These are phyloP conservation scores for Rhynchospora breviuscula DNA, from an alignment of 176 grass and related monocot species.

Conservation along the genomic window DNA sequence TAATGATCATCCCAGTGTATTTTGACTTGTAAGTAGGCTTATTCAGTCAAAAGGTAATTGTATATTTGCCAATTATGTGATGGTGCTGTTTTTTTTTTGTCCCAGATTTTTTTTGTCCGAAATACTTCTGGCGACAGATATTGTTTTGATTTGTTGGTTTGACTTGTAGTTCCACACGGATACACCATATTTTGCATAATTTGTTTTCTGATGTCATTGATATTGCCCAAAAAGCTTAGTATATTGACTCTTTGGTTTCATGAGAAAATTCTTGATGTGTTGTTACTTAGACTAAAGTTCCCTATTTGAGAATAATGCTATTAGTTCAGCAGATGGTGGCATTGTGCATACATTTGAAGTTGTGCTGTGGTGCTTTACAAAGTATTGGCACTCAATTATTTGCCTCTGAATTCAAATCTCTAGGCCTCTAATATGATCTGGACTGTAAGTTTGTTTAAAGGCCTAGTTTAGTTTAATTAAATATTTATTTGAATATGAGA, in stretches of 20 bases:
- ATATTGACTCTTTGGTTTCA: neutral
- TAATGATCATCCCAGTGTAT: too few species aligned
- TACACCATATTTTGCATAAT: neutral
- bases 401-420: neutral
- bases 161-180: constrained; percentile 3
- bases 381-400: neutral
- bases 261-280: neutral
- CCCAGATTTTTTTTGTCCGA: too few species aligned
- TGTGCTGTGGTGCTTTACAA: neutral
- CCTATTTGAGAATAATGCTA: neutral
- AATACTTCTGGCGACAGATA: too few species aligned
- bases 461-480: neutral
- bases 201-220: neutral
- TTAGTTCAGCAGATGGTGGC: neutral
- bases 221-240: neutral
- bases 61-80: neutral
- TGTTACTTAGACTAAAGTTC: too few species aligned
- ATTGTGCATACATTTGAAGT: neutral
- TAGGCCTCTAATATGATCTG: neutral
- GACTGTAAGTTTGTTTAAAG: neutral
- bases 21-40: neutral
- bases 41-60: neutral
- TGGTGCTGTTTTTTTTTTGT: neutral
- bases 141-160: neutral
- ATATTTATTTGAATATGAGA: neutral